phyloP scores from a whole-genome alignment of 2,329 filamentous ascomycete species.

The Zarea fungicola region DNA sequence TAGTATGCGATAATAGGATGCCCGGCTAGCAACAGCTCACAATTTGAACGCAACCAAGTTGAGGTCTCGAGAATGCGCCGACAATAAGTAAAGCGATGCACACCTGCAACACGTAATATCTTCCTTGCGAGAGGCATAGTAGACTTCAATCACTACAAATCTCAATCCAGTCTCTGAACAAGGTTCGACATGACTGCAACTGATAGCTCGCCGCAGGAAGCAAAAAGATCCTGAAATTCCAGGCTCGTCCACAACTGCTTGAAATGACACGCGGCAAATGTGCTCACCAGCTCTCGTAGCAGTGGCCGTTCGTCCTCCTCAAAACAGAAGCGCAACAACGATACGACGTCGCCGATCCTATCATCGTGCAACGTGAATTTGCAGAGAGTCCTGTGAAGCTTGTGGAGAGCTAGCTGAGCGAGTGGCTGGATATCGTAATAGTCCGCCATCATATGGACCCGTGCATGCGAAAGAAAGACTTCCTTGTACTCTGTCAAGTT shows the following conservation, averaged over 20 bases:
- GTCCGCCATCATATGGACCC: neutral
- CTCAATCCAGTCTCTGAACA: neutral
- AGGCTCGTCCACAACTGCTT: neutral
- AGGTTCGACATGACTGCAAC: neutral
- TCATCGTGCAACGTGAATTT: neutral
- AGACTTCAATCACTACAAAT: no score
- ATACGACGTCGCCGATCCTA: neutral
- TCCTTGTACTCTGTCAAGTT: neutral
- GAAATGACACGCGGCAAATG: neutral
- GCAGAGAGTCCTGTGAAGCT: neutral
- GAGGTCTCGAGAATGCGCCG: no score
- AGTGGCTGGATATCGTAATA: neutral
- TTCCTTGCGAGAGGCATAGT: no score
- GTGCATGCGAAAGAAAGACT: neutral
- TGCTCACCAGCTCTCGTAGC: neutral
- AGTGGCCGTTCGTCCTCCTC: neutral
- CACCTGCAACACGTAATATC: no score
- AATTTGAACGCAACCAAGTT: no score
- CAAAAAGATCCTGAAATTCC: neutral
- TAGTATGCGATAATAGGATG: no score
- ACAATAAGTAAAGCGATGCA: no score
- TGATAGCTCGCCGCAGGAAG: neutral
- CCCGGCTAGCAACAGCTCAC: no score
- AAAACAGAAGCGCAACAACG: neutral
- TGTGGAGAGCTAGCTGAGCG: neutral